These are phyloP conservation scores for Capsella rubella DNA, from an alignment of 441 rosid species.

Conservation along the genomic window DNA sequence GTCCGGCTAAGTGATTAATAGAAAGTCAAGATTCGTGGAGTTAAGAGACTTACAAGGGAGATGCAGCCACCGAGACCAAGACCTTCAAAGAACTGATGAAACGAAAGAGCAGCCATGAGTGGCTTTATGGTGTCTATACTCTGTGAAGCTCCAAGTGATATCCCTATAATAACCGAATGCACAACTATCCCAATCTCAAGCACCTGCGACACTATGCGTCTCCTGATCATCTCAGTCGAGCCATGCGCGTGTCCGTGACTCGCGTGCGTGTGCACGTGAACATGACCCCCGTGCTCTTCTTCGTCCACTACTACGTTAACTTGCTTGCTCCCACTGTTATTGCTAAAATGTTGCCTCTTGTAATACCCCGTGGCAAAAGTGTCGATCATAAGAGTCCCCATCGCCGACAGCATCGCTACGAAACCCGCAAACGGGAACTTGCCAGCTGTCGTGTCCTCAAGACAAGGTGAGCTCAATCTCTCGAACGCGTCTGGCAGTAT, in stretches of 20 bases:
- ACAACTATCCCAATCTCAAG: conserved; percentile 62
- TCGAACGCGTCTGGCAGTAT: conserved; percentile 59
- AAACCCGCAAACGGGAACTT: conserved; percentile 60
- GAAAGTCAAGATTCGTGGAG: background rate
- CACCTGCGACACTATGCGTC: conserved; percentile 54
- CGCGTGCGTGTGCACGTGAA: conserved; percentile 58
- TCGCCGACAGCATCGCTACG: conserved; percentile 56
- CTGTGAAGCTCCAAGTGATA: conserved; percentile 57
- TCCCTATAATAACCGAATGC: conserved; percentile 61
- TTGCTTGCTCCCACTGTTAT: conserved; percentile 36
- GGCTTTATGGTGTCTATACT: conserved; percentile 53
- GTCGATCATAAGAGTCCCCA: conserved; percentile 60
- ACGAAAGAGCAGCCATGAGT: conserved; percentile 57
- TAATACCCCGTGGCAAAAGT: conserved; percentile 54
- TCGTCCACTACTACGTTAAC: conserved; percentile 38
- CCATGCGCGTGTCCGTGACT: conserved; percentile 65
- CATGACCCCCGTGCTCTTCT: conserved; percentile 54
- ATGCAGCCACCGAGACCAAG: conserved; percentile 70
- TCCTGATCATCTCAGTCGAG: conserved; percentile 49
- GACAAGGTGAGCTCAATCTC: conserved; percentile 54
- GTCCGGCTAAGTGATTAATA: background rate
- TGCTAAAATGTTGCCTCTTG: conserved; percentile 46
- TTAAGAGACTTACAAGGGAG: conserved; percentile 43
- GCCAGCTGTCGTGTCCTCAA: conserved; percentile 44
- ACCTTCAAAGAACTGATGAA: conserved; percentile 69